These are phyloP conservation scores for Avicennia marina DNA, from an alignment of 257 asterid genomes.

Conservation along the genomic window DNA sequence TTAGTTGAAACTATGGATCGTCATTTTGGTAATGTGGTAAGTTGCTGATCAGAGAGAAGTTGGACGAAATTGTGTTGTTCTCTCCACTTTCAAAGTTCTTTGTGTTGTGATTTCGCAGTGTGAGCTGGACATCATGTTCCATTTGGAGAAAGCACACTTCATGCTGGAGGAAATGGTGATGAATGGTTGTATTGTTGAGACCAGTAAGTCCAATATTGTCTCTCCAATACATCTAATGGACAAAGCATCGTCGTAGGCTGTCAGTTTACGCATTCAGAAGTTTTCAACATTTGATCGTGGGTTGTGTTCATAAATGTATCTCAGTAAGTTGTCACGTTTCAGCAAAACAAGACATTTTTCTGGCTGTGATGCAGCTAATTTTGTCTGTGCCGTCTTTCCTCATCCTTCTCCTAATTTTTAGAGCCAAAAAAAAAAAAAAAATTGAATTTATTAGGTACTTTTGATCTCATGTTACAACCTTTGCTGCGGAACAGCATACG, in stretches of 20 bases:
- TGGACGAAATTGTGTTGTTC: not conserved
- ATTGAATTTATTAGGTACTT: no score
- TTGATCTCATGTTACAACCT: no score
- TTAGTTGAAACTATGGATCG: conserved; percentile 99
- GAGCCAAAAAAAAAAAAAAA: no score
- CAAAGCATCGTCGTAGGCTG: not conserved
- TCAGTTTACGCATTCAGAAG: no score
- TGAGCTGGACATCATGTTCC: conserved; percentile 52
- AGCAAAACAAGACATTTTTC: no score
- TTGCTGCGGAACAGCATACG: no score
- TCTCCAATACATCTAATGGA: conserved; percentile 9
- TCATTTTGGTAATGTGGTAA: conserved; percentile 98
- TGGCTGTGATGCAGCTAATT: no score
- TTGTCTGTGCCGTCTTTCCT: no score
- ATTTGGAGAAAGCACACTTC: conserved; percentile 95
- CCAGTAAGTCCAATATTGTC: conserved; percentile 64
- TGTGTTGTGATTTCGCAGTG: conserved; percentile 1
- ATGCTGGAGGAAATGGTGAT: conserved; percentile 99
- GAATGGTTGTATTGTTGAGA: conserved; percentile 92
- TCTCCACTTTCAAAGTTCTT: not conserved
- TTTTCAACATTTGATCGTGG: no score
- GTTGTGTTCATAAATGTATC: no score
- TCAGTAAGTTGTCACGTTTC: no score
- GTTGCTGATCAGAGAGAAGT: conserved; percentile 14
- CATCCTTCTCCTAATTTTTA: no score